Evolutionary conservation across 495 filamentous ascomycete species (phyloP), one percentile per base, ranked within the genome.

Genomic region (Aspergillus cristatus): DNA sequence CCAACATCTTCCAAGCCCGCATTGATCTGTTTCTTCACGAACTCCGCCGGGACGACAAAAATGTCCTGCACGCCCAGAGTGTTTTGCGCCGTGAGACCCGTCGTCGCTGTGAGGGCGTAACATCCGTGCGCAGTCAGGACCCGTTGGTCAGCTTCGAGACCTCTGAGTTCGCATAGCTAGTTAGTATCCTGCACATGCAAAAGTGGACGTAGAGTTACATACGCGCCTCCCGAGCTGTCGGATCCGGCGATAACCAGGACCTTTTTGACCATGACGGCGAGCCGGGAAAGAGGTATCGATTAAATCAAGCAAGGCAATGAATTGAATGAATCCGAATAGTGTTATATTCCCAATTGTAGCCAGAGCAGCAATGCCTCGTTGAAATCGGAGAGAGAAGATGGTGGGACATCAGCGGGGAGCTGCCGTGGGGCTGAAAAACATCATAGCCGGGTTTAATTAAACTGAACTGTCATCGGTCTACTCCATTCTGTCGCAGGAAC

Each of bases 71-170:
- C 87, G 0, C 87, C 86, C 18, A 72, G 65, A 2, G 91, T 98
- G 61, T 95, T 95, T 57, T 98, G 91, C 14, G 87, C 89, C 12
- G 91, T 98, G 47, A 98, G 62, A 14, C 89, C 90, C 2, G 91
- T 94, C 24, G 89, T 95, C n/a, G 87, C 83, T 29, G 90, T 95
- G 75, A 94, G 91, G 40, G 87, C 88, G 67, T 96, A 96, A 65
- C 82, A 86, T 32, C 79, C 80, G 74, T 96, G 86, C 13, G 84
- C 84, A 17, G 89, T 83, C 25, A 96, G 81, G 35, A 94, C 88
- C 53, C 91, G 90, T 59, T 96, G 88, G 61, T 98, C 91, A 20
- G 91, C 91, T 55, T 98, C 91, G 28, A 98, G 76, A n/a, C 91
- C 91, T 28, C 87, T 94, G 45, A 31, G 37, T 25, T 18, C 38